Conservation (phyloP, 768 basidiomycete species). For the Gloeophyllum trabeum region DNA sequence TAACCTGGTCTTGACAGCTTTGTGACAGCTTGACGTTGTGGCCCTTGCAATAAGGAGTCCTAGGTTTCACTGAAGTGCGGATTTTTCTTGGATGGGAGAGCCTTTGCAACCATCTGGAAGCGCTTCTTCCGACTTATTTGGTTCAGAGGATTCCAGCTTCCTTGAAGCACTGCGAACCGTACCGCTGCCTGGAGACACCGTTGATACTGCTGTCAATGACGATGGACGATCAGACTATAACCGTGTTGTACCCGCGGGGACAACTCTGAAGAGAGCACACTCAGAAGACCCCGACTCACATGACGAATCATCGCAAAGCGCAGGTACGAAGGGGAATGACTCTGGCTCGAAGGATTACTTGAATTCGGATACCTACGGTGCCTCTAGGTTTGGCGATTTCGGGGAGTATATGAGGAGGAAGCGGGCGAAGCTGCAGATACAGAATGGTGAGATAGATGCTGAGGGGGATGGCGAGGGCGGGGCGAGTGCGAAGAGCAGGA, state of each 20-base stretch:
- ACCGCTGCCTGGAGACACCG: slow-evolving; percentile 36
- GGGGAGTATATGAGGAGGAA: slow-evolving; percentile 89
- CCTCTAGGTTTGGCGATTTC: slow-evolving; percentile 70
- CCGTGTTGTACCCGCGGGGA: slow-evolving; percentile 24
- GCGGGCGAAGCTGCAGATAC: slow-evolving; percentile 81
- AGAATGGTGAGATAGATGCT: slow-evolving; percentile 38
- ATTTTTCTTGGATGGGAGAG: no score
- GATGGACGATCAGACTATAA: slow-evolving; percentile 13
- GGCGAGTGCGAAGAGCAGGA: slow-evolving; percentile 23
- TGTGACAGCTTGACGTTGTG: no score
- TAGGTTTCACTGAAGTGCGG: no score
- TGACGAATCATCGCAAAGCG: slow-evolving; percentile 1
- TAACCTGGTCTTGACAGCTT: no score
- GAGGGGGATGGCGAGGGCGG: slow-evolving; percentile 10
- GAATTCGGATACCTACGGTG: slow-evolving; percentile 45
- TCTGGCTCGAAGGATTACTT: slow-evolving; percentile 6
- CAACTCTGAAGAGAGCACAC: slow-evolving; percentile 32
- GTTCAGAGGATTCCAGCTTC: slow-evolving; percentile 42
- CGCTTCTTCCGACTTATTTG: slow-evolving; percentile 42
- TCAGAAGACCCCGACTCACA: slow-evolving; percentile 23
- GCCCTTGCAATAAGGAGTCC: no score
- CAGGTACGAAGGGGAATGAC: background rate
- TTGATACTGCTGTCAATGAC: slow-evolving; percentile 3
- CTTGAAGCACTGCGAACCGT: slow-evolving; percentile 33
- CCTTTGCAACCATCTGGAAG: slow-evolving; percentile 6